Base-by-base conservation (phyloP, 805 yeast species). In the Starmerella sirachaensis region DNA sequence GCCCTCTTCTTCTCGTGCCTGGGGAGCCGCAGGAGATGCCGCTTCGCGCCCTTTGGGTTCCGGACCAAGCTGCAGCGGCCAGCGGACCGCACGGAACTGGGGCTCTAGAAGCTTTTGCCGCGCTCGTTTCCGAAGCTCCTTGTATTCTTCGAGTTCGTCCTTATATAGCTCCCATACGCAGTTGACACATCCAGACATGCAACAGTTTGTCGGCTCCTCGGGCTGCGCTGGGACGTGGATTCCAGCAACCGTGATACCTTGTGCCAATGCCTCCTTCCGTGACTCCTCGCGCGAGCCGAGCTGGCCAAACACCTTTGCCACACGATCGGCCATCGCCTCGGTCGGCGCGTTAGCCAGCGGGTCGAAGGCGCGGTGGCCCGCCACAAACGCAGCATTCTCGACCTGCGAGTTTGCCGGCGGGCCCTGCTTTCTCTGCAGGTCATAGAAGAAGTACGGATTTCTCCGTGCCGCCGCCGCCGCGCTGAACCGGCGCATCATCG, bases 131-230 rank as follows among this genome's bases (percentile, higher is more conserved):
- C 94, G 95, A 39, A 65, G 56, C 26, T 59, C 54, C 51, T 75
- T 73, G 94, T 95, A 91, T 23, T 83, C 83, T 45, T 74, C 76
- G 34, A 86, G 52, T 55, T 91, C 97, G 37, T 88, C 96, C 47
- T 79, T 77, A 56, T 74, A 88, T 38, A 82, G 62, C 51, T 86
- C 95, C 97, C 97, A 91, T 2, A 88, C 97, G 58, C 98, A 88
- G 59, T 88, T 85, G 21, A 83, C 76, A 58, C 98, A 88, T 1
- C 98, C 98, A 41, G 91, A 77, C 94, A 85, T 85, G 59, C 98
- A 88, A 58, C 98, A 88, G 57, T 88, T 85, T 50, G 86, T 94
- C 1, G 97, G 97, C 49, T 83, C 94, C 4, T 61, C 64, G 0
- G 98, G 97, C 54, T 68, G 70, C n/a, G 70, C 73, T 3, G 95